Conservation (phyloP, 164 flowering plant species). For the Kalanchoe fedtschenkoi region DNA sequence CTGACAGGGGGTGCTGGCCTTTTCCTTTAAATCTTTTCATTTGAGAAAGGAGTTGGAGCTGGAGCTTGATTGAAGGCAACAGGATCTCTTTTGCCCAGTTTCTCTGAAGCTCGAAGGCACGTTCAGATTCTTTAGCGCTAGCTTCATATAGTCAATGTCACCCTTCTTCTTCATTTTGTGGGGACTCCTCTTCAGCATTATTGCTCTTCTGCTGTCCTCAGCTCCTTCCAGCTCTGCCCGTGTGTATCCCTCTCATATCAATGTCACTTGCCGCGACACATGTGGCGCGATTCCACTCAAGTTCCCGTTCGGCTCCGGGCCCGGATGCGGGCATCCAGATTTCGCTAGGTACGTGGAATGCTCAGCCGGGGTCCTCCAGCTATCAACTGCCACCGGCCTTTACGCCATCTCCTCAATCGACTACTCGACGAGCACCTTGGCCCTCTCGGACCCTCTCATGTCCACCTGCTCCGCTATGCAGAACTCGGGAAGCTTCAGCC, state of each 20-base stretch:
- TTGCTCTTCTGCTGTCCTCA: conserved; percentile 10
- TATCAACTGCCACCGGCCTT: conserved; percentile 38
- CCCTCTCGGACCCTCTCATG: conserved; percentile 46
- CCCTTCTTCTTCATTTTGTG: not conserved
- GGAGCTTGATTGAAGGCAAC: too few species aligned
- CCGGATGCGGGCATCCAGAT: conserved; percentile 59
- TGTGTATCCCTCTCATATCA: conserved; percentile 11
- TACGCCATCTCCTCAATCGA: conserved; percentile 38
- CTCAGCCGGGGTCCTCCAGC: conserved; percentile 22
- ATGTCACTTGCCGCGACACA: conserved; percentile 20
- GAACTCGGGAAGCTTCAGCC: conserved; percentile 53
- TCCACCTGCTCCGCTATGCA: conserved; percentile 60
- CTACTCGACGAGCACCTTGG: conserved; percentile 25
- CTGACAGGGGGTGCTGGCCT: too few species aligned
- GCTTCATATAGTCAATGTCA: not conserved
- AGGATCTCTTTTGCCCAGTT: too few species aligned
- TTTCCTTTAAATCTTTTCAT: too few species aligned
- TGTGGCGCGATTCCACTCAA: conserved; percentile 40
- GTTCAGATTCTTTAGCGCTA: not conserved
- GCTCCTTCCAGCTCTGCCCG: conserved; percentile 2
- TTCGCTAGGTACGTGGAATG: conserved; percentile 43
- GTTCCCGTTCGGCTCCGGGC: conserved; percentile 49
- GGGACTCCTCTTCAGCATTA: conserved; percentile 7
- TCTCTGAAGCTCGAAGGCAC: not conserved
- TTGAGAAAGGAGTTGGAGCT: too few species aligned